Evolutionary conservation across 208 protist genomes (phyloP).

Genomic region (Novymonas esmeraldas): DNA sequence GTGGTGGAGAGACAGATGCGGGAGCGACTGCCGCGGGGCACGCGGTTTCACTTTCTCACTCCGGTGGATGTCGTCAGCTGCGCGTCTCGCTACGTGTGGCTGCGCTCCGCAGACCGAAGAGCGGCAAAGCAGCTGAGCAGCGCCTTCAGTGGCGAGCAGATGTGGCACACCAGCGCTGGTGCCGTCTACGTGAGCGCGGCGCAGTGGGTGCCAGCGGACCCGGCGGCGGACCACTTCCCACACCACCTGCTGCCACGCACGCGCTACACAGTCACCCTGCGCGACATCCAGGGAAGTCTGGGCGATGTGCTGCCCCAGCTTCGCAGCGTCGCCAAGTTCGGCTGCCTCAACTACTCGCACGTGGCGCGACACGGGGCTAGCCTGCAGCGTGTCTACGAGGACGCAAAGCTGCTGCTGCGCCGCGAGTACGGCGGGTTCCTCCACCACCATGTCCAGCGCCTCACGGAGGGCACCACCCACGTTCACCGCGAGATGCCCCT

Average conservation of each 20-base stretch:
- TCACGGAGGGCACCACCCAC: constrained; percentile 67
- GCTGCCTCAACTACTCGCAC: constrained; percentile 84
- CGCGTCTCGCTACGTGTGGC: constrained; percentile 51
- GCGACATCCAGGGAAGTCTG: constrained; percentile 62
- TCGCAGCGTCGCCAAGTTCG: constrained; percentile 37
- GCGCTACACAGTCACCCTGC: constrained; percentile 71
- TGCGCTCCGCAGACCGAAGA: constrained; percentile 23
- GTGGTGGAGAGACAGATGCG: constrained; percentile 39
- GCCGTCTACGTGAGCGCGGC: constrained; percentile 39
- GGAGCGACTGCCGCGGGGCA: constrained; percentile 14
- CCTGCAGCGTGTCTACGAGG: constrained; percentile 56
- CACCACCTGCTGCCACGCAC: constrained; percentile 53
- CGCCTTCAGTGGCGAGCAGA: constrained; percentile 21
- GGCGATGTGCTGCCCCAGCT: constrained; percentile 71
- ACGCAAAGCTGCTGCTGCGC: constrained; percentile 61
- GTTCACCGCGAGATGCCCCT: constrained; percentile 61
- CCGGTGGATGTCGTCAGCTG: constrained; percentile 75
- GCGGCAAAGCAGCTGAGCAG: constrained; percentile 6
- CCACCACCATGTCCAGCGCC: constrained; percentile 43
- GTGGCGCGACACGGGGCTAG: constrained; percentile 72
- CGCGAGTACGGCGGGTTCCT: constrained; percentile 70
- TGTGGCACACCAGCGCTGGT: constrained; percentile 32
- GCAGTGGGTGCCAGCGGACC: constrained; percentile 24
- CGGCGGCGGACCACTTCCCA: constrained; percentile 37
- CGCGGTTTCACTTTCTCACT: constrained; percentile 67